Base-by-base conservation (phyloP, 805 yeast species). In the Hanseniaspora nectarophila region DNA sequence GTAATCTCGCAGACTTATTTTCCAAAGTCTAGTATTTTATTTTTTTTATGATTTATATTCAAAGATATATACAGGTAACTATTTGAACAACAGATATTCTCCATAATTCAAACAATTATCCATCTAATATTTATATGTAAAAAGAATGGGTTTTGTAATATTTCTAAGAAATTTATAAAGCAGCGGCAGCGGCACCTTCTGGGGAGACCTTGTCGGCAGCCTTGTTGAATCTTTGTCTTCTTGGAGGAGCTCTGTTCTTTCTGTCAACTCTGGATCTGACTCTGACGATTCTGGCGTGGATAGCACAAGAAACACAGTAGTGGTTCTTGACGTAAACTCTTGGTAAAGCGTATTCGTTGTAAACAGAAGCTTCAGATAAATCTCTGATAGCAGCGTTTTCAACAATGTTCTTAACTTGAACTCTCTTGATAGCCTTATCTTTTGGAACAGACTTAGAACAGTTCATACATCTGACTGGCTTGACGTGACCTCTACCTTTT, bases 401-500 rank as follows among this genome's bases (percentile, higher is more conserved):
- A 68, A 92, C 99, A 90, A 92, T 92, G 95, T 92, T 92, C 81
- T 97, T 86, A 85, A 92, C 83, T 76, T 96, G 88, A 82, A 92
- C 95, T 80, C 99, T 87, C 92, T 92, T 92, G 86, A 92, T 92
- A 75, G 98, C 97, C 85, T 92, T 92, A 76, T 92, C 99, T 85
- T 92, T 92, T 73, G 98, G 97, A 69, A 92, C 95, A 80, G 95
- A 86, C 77, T 95, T 87, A 69, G 96, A 85, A 78, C 99, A 92
- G 96, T 92, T 92, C 72, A 88, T 85, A 82, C 99, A 92, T 85
- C 99, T 89, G 71, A 90, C 97, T 73, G 95, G 95, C 77, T 85
- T 86, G 76, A 86, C 96, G 95, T 92, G 97, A 74, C 99, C 99
- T 87, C 99, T 92, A 74, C 97, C 97, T 81, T 88, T 89, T 94